These are phyloP conservation scores for Sclerotinia subarctica DNA, from an alignment of 2,329 filamentous ascomycete genomes.

Conservation along the genomic window DNA sequence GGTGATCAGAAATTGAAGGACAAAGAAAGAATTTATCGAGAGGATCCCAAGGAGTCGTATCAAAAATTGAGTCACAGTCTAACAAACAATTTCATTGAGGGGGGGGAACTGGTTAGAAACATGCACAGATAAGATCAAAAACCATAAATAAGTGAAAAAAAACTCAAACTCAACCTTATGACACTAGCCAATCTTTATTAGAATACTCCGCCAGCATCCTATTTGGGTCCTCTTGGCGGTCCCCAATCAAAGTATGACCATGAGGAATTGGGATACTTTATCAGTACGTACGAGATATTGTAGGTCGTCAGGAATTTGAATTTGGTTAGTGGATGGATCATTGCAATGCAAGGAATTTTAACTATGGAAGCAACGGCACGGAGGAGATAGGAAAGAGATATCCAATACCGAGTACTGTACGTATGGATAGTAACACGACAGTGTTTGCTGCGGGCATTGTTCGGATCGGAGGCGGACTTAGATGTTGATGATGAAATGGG, in stretches of 20 bases:
- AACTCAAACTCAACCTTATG: conserved; percentile 9
- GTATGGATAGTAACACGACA: not conserved
- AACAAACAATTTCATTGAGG: not conserved
- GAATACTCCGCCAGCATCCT: not conserved
- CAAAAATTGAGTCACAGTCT: conserved; percentile 7
- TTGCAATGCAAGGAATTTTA: not conserved
- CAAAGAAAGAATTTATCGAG: conserved; percentile 11
- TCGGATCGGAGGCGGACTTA: not conserved
- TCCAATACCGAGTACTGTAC: not conserved
- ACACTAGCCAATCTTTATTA: not conserved
- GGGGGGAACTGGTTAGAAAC: not conserved
- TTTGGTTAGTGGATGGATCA: conserved; percentile 3
- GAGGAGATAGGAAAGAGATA: not conserved
- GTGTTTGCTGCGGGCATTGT: not conserved
- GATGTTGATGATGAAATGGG: not conserved
- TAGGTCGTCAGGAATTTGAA: not conserved
- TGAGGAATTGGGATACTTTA: not conserved
- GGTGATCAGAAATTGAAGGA: not conserved
- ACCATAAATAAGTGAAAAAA: not conserved
- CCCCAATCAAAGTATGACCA: not conserved
- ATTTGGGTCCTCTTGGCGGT: not conserved
- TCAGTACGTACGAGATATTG: not conserved
- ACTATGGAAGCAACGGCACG: conserved; percentile 10
- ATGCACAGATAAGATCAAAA: not conserved
- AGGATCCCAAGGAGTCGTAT: not conserved